phyloP scores from a whole-genome alignment of 2,329 filamentous ascomycete species.

The Paracamarosporium sp. region DNA sequence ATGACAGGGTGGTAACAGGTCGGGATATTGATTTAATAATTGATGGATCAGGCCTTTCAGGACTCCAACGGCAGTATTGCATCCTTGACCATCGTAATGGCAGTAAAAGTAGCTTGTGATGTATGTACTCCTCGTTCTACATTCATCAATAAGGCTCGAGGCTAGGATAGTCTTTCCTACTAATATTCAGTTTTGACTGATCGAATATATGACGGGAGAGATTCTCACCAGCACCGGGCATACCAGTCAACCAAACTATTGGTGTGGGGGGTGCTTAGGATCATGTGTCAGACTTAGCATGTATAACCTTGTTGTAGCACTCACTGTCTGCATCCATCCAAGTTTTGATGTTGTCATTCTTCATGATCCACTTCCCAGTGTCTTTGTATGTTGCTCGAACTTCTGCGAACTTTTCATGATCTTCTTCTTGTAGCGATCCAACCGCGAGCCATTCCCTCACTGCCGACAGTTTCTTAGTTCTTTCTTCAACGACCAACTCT shows the following conservation, averaged over 20 bases:
- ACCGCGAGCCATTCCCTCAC: conserved; percentile 30
- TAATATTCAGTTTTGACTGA: background rate
- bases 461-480: conserved; percentile 17
- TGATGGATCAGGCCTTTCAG: conserved; percentile 26
- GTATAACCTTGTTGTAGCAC: background rate
- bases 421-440: conserved; percentile 13
- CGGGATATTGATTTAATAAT: conserved; percentile 19
- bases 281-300: background rate
- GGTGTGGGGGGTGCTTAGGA: background rate
- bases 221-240: conserved; percentile 31
- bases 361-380: conserved; percentile 28
- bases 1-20: conserved; percentile 22
- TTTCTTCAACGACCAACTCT: conserved; percentile 14
- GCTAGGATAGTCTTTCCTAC: conserved; percentile 37
- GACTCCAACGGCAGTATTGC: conserved; percentile 20
- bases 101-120: conserved; percentile 32
- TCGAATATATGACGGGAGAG: background rate
- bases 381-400: conserved; percentile 15
- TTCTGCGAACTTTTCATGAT: conserved; percentile 17
- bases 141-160: conserved; percentile 31
- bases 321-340: conserved; percentile 20
- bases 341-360: conserved; percentile 23
- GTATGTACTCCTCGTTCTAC: conserved; percentile 8
- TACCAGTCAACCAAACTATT: conserved; percentile 18
- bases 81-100: conserved; percentile 20